Conservation (phyloP, 805 yeast species). For the Monosporozyma servazzii region DNA sequence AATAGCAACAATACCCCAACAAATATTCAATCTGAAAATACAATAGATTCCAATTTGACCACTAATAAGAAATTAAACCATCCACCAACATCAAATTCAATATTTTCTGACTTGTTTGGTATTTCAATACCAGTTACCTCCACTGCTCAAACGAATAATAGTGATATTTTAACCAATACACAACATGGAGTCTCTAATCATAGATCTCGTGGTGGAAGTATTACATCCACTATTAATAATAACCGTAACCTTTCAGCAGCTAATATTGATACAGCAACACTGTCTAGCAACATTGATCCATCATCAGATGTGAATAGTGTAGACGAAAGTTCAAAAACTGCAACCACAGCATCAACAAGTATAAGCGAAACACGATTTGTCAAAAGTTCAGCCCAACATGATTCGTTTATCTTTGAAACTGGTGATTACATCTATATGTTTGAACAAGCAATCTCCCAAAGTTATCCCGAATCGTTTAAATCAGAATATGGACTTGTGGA, state of each 20-base stretch:
- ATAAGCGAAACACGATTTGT: not conserved
- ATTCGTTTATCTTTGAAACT: conserved; percentile 50
- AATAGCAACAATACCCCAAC: not conserved
- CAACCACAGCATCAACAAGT: not conserved
- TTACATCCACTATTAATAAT: not conserved
- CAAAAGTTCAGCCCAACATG: conserved; percentile 4
- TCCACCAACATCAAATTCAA: conserved; percentile 13
- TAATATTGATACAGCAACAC: not conserved
- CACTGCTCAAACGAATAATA: conserved; percentile 3
- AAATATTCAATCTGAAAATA: not conserved
- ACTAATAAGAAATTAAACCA: not conserved
- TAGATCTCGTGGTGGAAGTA: not conserved
- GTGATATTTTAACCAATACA: not conserved
- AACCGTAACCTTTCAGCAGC: not conserved
- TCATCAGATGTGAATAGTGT: not conserved
- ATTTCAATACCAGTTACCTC: conserved; percentile 13
- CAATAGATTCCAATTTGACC: not conserved
- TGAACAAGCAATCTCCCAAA: conserved; percentile 77
- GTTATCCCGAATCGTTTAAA: conserved; percentile 68
- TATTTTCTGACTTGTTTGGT: conserved; percentile 23
- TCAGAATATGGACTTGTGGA: conserved; percentile 76
- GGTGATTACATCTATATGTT: conserved; percentile 92
- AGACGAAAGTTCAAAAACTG: conserved; percentile 4
- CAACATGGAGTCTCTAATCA: not conserved
- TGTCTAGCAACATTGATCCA: not conserved